Conservation (phyloP, 2,329 filamentous ascomycete genomes). For the Pseudocercospora musae region DNA sequence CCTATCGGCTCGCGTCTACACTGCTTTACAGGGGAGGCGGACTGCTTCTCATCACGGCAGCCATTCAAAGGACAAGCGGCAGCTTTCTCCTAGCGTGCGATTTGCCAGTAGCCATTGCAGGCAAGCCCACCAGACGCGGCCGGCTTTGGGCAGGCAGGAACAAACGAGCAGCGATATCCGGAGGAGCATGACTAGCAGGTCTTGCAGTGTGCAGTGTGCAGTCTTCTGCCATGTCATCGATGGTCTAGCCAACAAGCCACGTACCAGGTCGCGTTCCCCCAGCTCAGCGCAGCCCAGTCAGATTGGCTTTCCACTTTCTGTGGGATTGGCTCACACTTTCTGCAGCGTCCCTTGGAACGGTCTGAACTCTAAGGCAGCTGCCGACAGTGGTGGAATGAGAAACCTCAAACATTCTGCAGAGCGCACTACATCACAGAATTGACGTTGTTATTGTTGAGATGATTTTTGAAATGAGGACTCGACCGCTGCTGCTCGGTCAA, state of each 20-base stretch:
- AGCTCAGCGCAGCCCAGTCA: conserved; percentile 16
- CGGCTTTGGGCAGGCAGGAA: conserved; percentile 13
- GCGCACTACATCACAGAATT: background rate
- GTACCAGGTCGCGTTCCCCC: conserved; percentile 17
- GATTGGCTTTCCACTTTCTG: conserved; percentile 25
- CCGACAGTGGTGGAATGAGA: conserved; percentile 18
- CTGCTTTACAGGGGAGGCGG: background rate
- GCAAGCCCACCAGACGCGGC: conserved; percentile 13
- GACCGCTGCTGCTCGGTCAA: conserved; percentile 14
- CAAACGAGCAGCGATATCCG: conserved; percentile 15
- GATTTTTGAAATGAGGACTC: background rate
- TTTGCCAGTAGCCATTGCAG: conserved; percentile 12
- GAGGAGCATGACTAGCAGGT: conserved; percentile 13
- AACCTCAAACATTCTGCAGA: conserved; percentile 2
- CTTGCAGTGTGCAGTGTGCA: conserved; percentile 1
- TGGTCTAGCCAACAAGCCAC: conserved; percentile 21
- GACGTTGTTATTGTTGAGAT: background rate
- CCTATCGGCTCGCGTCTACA: background rate
- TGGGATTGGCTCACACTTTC: conserved; percentile 17
- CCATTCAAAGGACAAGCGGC: conserved; percentile 21
- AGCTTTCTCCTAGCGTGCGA: conserved; percentile 22
- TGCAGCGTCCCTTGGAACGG: conserved; percentile 19
- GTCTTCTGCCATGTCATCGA: conserved; percentile 15
- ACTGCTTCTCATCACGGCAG: conserved; percentile 4
- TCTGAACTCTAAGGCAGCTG: conserved; percentile 24